phyloP scores from a whole-genome alignment of 2,329 filamentous ascomycete genomes.

The Orbilia brochopaga region DNA sequence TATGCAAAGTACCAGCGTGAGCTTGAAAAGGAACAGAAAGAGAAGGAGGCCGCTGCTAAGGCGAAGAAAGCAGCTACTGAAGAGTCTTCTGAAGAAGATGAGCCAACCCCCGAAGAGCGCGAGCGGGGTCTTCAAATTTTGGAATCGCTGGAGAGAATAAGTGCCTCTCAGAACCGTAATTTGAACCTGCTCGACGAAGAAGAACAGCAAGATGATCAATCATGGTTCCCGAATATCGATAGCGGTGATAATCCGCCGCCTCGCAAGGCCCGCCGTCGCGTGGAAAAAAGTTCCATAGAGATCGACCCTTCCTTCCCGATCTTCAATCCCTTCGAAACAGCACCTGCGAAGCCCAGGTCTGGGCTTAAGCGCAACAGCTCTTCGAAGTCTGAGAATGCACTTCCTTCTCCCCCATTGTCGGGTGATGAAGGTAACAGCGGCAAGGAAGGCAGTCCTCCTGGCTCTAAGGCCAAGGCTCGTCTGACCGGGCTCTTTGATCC shows the following conservation, averaged over 20 bases:
- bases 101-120: neutral
- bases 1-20: conserved; percentile 6
- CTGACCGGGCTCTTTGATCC: conserved; percentile 46
- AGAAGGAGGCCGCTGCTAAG: conserved; percentile 13
- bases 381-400: conserved; percentile 23
- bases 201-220: neutral
- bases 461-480: conserved; percentile 44
- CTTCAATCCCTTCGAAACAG: conserved; percentile 43
- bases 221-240: neutral
- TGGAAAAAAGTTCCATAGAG: conserved; percentile 13
- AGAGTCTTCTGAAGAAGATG: too few species aligned
- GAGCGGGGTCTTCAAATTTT: neutral
- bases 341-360: neutral
- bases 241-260: conserved; percentile 11
- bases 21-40: conserved; percentile 11
- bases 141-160: neutral
- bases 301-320: conserved; percentile 33
- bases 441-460: conserved; percentile 34
- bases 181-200: neutral
- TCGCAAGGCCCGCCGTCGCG: conserved; percentile 12
- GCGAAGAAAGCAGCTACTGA: neutral
- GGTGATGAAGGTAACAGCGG: conserved; percentile 42
- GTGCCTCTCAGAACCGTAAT: neutral
- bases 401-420: conserved; percentile 31
- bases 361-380: conserved; percentile 11